Base-by-base conservation (phyloP, 1,139 yeast genomes). In the Scheffersomyces stambukii region DNA sequence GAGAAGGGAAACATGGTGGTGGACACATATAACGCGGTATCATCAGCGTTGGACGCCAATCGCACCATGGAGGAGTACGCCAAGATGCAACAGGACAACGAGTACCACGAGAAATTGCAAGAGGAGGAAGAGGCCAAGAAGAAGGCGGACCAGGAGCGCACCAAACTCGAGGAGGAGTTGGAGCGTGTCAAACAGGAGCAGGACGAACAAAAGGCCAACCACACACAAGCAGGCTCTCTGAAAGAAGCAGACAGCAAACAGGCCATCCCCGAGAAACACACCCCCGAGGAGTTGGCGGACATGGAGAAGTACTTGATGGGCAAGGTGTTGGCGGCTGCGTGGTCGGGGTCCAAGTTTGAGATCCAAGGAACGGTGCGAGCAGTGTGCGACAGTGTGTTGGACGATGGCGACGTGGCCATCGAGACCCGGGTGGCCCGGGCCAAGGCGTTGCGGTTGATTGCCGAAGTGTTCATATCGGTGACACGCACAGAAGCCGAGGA, bases 271-370 rank as follows among this genome's bases (percentile, higher is more conserved):
- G 62, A 58, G 24, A 64, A 63, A 41, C 93, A 93, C 48, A 77
- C 94, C 0, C 75, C 75, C 2, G 96, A 86, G 50, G 88, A 83
- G 36, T 61, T 84, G 34, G 89, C 86, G 0, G 94, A 85, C 40
- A 72, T 85, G 76, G 97, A 89, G 50, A 81, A 88, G 45, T 70
- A 81, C 33, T 62, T 89, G 25, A 75, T 86, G 75, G 96, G 96
- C 22, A 91, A 89, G 52, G 89, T 89, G 3, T 64, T 89, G 28
- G 89, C 93, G 4, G 96, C 96, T 0, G 95, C 96, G 7, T 89
- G 98, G 98, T 81, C 82, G 28, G 97, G 96, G 1, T 84, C 96
- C 13, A 79, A 78, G 45, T 81, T 79, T 54, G 98, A 89, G 54
- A 83, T 89, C 34, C 91, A 84, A 50, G 75, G 91, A n/a, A 85